phyloP scores from a whole-genome alignment of 164 flowering plant species.

The Stephania japonica region DNA sequence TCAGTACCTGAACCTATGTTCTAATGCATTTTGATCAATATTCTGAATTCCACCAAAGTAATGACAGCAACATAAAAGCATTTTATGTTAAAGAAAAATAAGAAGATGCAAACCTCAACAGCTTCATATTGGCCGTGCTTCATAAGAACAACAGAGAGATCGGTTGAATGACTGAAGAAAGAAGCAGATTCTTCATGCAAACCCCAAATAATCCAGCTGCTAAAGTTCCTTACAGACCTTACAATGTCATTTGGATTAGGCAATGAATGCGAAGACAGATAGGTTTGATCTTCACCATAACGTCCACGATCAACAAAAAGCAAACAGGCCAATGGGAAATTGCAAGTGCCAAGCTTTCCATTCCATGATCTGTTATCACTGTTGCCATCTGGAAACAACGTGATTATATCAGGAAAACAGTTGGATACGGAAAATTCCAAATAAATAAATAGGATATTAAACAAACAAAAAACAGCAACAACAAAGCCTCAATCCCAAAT shows the following conservation, averaged over 20 bases:
- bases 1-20: background rate
- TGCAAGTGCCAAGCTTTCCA: constrained; percentile 60
- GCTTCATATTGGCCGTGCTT: constrained; percentile 79
- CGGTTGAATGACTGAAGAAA: constrained; percentile 49
- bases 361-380: constrained; percentile 46
- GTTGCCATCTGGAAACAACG: constrained; percentile 45
- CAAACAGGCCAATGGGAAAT: constrained; percentile 60
- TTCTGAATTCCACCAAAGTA: background rate
- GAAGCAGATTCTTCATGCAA: constrained; percentile 42
- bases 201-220: constrained; percentile 80
- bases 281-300: constrained; percentile 27
- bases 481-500: too few relatives aligned
- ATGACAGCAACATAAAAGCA: background rate
- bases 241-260: constrained; percentile 39
- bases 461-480: too few relatives aligned
- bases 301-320: constrained; percentile 37
- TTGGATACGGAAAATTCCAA: background rate
- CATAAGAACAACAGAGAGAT: constrained; percentile 57
- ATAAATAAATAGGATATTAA: too few relatives aligned
- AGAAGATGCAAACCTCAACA: constrained; percentile 53
- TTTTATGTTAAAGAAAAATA: constrained; percentile 1
- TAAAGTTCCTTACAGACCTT: constrained; percentile 37
- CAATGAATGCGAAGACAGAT: constrained; percentile 34
- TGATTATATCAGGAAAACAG: background rate
- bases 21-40: background rate